Evolutionary conservation across 306 rosid genomes (phyloP), one percentile per base, ranked within the genome.

Genomic region (Cucurbita argyrosperma): DNA sequence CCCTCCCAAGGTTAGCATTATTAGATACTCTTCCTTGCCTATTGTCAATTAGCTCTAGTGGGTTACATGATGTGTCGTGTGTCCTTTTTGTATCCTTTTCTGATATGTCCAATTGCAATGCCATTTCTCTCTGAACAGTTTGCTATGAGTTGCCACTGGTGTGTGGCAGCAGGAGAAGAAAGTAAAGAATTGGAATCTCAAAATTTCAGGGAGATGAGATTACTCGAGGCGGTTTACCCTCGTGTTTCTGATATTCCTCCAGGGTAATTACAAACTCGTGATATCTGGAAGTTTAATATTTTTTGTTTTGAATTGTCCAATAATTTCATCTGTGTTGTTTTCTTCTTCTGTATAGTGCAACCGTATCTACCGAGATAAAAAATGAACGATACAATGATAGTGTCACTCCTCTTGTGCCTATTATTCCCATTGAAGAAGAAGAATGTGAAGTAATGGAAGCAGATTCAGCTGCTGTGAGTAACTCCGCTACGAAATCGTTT

Each of bases 151-250:
- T 5, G 21, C 45, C 9, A 76, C 54, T 92, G 96, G 97, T 18
- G 7, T 5, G 85, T 92, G 19, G 90, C 70, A 0, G 85, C 88
- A 5, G 97, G 97, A 15, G 92, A 90, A 73, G 86, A 88, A 62
- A 90, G 97, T 60, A 71, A 19, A 37, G 97, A 90, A 76, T 75
- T 56, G 59, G 23, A 71, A 37, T 46, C 70, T 73, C 87, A 90
- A 67, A 85, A 76, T 47, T 50, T 45, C 15, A 84, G 96, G 75
- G 90, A 82, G 80, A 42, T 43, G 78, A 76, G 79, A 74, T 86
- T 82, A 77, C 88, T 88, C 6, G 96, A 88, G 86, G 89, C 92
- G 13, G 59, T 83, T 42, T 92, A 90, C 80, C 96, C 97, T 50
- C 81, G 88, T 21, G 46, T 21, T 64, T 88, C 92, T 50, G 64